These are phyloP conservation scores for Cercospora berteroae DNA, from an alignment of 2,329 filamentous ascomycete genomes.

Conservation along the genomic window DNA sequence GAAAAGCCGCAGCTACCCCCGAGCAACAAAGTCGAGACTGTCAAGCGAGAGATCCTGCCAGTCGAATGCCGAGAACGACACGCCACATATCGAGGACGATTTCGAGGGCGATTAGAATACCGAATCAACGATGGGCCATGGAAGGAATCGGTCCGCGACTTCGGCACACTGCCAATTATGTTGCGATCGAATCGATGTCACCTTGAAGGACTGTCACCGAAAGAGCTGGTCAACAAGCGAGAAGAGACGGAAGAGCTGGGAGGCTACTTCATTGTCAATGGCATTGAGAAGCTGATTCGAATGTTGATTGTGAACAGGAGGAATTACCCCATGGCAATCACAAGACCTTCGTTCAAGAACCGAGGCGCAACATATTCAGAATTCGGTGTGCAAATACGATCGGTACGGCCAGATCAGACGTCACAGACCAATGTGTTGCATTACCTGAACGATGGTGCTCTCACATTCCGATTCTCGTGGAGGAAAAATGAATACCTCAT, in stretches of 20 bases:
- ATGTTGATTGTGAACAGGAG: slow-evolving; percentile 85
- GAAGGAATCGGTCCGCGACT: slow-evolving; percentile 75
- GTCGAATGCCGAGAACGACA: slow-evolving; percentile 94
- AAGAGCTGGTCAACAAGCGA: slow-evolving; percentile 77
- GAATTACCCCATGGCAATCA: slow-evolving; percentile 94
- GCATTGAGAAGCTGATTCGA: slow-evolving; percentile 93
- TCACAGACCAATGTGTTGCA: slow-evolving; percentile 97
- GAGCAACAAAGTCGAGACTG: slow-evolving; percentile 75
- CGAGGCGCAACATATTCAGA: slow-evolving; percentile 85
- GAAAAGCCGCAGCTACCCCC: slow-evolving; percentile 77
- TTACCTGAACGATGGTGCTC: slow-evolving; percentile 91
- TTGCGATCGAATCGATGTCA: slow-evolving; percentile 88
- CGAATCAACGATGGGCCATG: slow-evolving; percentile 83
- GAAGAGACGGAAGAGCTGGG: slow-evolving; percentile 96
- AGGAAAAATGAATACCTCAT: slow-evolving; percentile 96
- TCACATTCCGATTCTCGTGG: slow-evolving; percentile 97
- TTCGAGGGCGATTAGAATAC: slow-evolving; percentile 81
- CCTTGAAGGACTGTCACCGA: slow-evolving; percentile 79
- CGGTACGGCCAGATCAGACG: slow-evolving; percentile 92
- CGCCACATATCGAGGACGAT: slow-evolving; percentile 81
- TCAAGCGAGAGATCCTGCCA: slow-evolving; percentile 81
- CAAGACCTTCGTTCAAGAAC: slow-evolving; percentile 83
- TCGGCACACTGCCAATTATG: slow-evolving; percentile 92
- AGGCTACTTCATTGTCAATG: slow-evolving; percentile 96
- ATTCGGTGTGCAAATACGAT: slow-evolving; percentile 86